Evolutionary conservation across 116 monocot genomes (phyloP), one percentile per base, ranked within the genome.

Genomic region (Posidonia oceanica): DNA sequence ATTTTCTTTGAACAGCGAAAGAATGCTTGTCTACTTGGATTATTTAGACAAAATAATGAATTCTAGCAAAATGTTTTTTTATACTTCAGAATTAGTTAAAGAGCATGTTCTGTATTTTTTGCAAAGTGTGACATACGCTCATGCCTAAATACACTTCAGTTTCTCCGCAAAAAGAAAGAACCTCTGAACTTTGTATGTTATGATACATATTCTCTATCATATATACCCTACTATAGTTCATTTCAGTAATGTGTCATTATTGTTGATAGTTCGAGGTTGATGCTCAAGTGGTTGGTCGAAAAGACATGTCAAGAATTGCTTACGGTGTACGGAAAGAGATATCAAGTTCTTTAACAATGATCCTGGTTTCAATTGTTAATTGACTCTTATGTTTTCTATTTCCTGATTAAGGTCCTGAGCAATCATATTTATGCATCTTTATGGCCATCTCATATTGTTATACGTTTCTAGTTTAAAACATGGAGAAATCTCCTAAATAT

Each of bases 41-140:
- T 7, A 44, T 44, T 44, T 44, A n/a, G n/a, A n/a, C n/a, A n/a
- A n/a, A n/a, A n/a, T n/a, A n/a, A n/a, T n/a, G n/a, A n/a, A n/a
- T n/a, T n/a, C n/a, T n/a, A n/a, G n/a, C n/a, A n/a, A n/a, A n/a
- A n/a, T n/a, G n/a, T n/a, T n/a, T n/a, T n/a, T n/a, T n/a, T n/a
- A n/a, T n/a, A n/a, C n/a, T n/a, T n/a, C n/a, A 44, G 44, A 44
- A 7, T 58, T 17, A 58, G 16, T 58, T 58, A 17, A 16, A 58
- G 20, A 58, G 16, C 20, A 5, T 58, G 5, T 58, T 58, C 20
- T 58, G 16, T 53, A 52, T 13, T 14, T 53, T 52, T 75, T 78
- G 64, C 90, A 93, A 93, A 98, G 79, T 93, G 98, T 78, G 98
- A 98, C 65, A 93, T 98, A 36, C 89, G 98, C 64, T 90, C 98